Base-by-base conservation (phyloP, 2,329 filamentous ascomycete species). In the Scedosporium minutisporum region DNA sequence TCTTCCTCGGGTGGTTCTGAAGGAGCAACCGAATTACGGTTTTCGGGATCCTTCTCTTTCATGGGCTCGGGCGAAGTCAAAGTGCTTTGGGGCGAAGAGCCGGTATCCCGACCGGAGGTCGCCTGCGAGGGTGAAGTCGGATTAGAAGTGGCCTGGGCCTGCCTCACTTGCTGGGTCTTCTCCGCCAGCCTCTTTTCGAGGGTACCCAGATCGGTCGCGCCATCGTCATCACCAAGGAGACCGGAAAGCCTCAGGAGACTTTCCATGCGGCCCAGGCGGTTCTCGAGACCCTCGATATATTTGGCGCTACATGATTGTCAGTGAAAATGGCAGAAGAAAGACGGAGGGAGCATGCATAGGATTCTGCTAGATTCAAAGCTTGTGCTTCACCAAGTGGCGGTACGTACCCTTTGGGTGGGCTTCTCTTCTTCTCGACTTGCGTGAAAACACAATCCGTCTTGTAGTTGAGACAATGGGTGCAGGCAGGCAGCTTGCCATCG, bases 361-460 rank as follows among this genome's bases (percentile, higher is more conserved):
- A 9, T 12, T 14, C 33, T 38, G 33, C 33, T 10, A 12, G 33
- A 38, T 38, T 38, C 9, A 38, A 38, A 12, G 33, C 10, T 6
- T 4, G 10, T 12, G 33, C 33, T 38, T 38, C 33, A 38, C 33
- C 10, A 6, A 16, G 12, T 16, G 29, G 29, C 2, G 23, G 61
- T 29, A 63, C 83, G 67, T 82, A 96, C 92, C 95, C 93, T 81
- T 97, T 99, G 1, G 93, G 95, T 61, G 95, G 93, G 74, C 90
- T 95, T 64, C 95, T 85, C 82, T 99, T 99, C 86, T 99, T 99
- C 79, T 99, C 95, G 44, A 97, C 93, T 73, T 96, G 92, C 0
- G 95, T 97, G 72, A 97, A 97, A 68, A 96, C 85, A 74, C 93
- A 99, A 69, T 96, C 92, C 4, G 93, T 97, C 81, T 97, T 97